Evolutionary conservation across 495 filamentous ascomycete species (phyloP).

Genomic region (Daldinia childiae): DNA sequence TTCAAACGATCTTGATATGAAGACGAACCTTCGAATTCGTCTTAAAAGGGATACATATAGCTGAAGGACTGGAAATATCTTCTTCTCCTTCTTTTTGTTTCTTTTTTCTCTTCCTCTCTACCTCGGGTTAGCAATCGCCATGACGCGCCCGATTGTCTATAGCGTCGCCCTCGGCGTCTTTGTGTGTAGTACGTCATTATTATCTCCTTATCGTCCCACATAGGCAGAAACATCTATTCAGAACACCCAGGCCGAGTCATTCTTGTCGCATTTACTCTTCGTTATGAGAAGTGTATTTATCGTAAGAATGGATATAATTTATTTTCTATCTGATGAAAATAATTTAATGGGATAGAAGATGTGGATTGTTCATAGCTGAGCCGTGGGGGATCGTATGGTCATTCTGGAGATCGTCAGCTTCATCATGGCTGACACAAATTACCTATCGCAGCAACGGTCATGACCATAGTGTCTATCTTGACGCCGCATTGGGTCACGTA

Average conservation of each 20-base stretch:
- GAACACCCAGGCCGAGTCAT: conserved; percentile 3
- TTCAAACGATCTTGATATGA: conserved; percentile 22
- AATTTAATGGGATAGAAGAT: neutral
- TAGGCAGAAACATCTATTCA: conserved; percentile 30
- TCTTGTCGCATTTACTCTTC: neutral
- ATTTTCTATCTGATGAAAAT: conserved; percentile 1
- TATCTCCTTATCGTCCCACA: conserved; percentile 25
- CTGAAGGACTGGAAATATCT: conserved; percentile 22
- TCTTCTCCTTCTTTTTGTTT: neutral
- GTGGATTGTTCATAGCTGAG: neutral
- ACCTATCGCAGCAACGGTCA: conserved; percentile 68
- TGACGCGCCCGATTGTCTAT: conserved; percentile 66
- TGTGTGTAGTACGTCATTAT: conserved; percentile 64
- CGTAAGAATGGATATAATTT: neutral
- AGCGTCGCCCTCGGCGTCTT: conserved; percentile 65
- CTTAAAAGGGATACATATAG: conserved; percentile 15
- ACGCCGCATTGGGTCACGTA: conserved; percentile 85
- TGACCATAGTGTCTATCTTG: conserved; percentile 79
- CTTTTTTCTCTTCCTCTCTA: conserved; percentile 4
- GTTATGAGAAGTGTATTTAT: neutral
- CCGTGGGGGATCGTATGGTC: neutral
- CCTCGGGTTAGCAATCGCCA: conserved; percentile 38
- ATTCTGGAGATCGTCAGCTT: neutral
- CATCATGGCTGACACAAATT: neutral
- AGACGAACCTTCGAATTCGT: conserved; percentile 9